Evolutionary conservation across 352 stramenopile genomes (phyloP), one percentile per base, ranked within the genome.

Genomic region (Vaucheria bursata): DNA sequence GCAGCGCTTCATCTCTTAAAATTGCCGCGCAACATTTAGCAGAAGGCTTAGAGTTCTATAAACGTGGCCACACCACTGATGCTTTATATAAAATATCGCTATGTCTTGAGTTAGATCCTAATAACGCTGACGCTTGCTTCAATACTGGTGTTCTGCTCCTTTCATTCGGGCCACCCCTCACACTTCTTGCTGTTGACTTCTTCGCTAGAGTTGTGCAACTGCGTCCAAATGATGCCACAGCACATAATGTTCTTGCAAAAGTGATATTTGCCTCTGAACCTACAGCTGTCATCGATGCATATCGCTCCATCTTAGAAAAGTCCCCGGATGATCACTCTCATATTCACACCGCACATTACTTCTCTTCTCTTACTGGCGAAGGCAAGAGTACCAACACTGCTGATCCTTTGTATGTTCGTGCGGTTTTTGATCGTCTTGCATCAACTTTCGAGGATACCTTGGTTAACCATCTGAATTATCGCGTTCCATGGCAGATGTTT

Each of bases 111-210:
- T 4, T 18, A 69, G 59, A 69, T 29, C 59, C 59, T 34, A 69
- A 6, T 8, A 6, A 69, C 33, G 18, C 34, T 38, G 18, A 18
- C 59, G 59, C 59, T 18, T 6, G 6, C 29, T 69, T 34, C 59
- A 69, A 69, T 38, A 29, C 59, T 18, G 59, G 59, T 8, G 59
- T 38, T 8, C 59, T 69, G 59, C 59, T 69, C 6, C 59, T 34
- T 29, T 38, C 59, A 34, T 4, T 34, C 4, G 59, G 59, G 29
- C 12, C 12, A 12, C 45, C 45, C 12, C 59, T 69, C 29, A 18
- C 59, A 4, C 18, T 69, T 6, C 59, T 69, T 8, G 59, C 59
- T 8, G 59, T 69, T 6, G 4, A 4, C 59, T 38, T 38, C 59
- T 29, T 69, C 4, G 59, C 59, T 18, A 29, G 6, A 38, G 59